Evolutionary conservation across 1,284 basidiomycete species (phyloP).

Genomic region (Thelephora terrestris): DNA sequence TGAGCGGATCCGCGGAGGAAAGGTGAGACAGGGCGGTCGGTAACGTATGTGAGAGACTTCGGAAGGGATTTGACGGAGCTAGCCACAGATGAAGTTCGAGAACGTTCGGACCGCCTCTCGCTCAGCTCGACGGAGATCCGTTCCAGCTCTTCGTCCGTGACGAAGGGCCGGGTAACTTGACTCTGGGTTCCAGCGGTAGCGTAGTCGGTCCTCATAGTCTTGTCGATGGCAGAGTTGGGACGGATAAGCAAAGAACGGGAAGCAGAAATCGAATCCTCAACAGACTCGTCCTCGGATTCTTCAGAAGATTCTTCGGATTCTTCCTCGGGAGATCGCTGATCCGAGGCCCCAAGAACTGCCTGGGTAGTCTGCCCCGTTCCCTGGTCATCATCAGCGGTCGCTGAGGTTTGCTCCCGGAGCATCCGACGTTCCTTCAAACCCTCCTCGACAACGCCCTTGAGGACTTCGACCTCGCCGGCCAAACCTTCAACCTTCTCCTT

Average conservation of each 20-base stretch:
- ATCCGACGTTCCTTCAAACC: slow-evolving; percentile 61
- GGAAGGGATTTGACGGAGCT: slow-evolving; percentile 10
- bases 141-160: slow-evolving; percentile 40
- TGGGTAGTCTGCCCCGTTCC: slow-evolving; percentile 1
- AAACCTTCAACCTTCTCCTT: slow-evolving; percentile 66
- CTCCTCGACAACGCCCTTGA: slow-evolving; percentile 77
- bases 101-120: slow-evolving; percentile 43
- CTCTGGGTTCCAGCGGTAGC: slow-evolving; percentile 29
- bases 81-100: slow-evolving; percentile 13
- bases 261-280: neutral
- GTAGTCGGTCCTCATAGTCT: slow-evolving; percentile 38
- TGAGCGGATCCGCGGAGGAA: slow-evolving; percentile 7
- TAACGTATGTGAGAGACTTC: slow-evolving; percentile 11
- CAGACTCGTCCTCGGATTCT: slow-evolving; percentile 17
- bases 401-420: slow-evolving; percentile 19
- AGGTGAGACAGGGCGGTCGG: slow-evolving; percentile 9
- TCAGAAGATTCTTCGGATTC: slow-evolving; percentile 18
- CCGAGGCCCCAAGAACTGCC: slow-evolving; percentile 2
- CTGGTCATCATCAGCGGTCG: slow-evolving; percentile 5
- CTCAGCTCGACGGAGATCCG: slow-evolving; percentile 48
- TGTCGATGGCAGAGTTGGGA: slow-evolving; percentile 20
- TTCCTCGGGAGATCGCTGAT: slow-evolving; percentile 10
- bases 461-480: slow-evolving; percentile 68
- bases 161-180: slow-evolving; percentile 23
- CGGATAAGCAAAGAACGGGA: slow-evolving; percentile 11